Conservation (phyloP, 2,329 filamentous ascomycete genomes). For the Epichloe sp. region DNA sequence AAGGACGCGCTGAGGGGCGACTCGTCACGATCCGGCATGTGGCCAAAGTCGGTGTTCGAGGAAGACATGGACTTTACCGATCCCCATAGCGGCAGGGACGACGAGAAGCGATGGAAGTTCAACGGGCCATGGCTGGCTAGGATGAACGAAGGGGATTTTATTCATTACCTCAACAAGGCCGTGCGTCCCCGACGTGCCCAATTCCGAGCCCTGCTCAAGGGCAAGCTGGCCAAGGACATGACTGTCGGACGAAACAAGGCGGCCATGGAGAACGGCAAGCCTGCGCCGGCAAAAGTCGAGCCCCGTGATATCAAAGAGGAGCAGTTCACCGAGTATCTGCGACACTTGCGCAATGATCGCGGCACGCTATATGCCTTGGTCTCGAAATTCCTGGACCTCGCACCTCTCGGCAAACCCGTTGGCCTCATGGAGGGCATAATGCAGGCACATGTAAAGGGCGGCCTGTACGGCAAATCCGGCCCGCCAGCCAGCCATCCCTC, state of each 20-base stretch:
- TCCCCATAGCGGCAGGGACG: constrained; percentile 20
- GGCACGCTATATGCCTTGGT: constrained; percentile 39
- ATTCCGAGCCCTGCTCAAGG: constrained; percentile 41
- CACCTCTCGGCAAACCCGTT: constrained; percentile 30
- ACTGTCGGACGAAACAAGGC: constrained; percentile 23
- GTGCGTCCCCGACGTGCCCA: constrained; percentile 39
- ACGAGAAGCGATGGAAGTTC: constrained; percentile 51
- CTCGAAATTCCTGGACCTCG: constrained; percentile 49
- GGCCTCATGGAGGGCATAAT: constrained; percentile 15
- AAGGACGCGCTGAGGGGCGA: constrained; percentile 7
- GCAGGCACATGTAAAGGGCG: constrained; percentile 13
- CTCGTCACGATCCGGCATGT: constrained; percentile 10
- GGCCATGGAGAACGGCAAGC: constrained; percentile 26
- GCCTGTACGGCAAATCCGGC: constrained; percentile 37
- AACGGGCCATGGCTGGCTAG: constrained; percentile 53
- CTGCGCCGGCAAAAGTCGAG: constrained; percentile 16
- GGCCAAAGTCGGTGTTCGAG: constrained; percentile 45
- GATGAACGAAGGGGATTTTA: constrained; percentile 47
- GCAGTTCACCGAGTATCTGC: constrained; percentile 39
- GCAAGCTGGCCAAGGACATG: constrained; percentile 32
- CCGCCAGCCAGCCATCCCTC: constrained; percentile 51
- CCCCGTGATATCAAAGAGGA: constrained; percentile 31
- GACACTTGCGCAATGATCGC: constrained; percentile 37
- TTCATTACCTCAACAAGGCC: constrained; percentile 37
- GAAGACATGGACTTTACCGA: constrained; percentile 41